These are phyloP conservation scores for Diplocarpon rosae DNA, from an alignment of 2,329 filamentous ascomycete species.

Conservation along the genomic window DNA sequence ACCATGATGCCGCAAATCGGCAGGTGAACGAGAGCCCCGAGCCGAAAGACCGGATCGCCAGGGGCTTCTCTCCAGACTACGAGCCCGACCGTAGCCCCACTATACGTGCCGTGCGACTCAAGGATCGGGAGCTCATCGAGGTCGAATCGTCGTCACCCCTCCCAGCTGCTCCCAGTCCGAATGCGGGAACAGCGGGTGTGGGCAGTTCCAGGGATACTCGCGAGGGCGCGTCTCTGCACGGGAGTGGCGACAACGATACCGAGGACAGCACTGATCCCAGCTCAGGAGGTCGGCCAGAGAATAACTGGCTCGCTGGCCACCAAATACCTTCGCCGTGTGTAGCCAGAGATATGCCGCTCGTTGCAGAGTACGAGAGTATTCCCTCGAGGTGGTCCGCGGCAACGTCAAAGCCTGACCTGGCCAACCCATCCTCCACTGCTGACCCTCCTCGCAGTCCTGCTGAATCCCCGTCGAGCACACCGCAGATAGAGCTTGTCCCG, in stretches of 20 bases:
- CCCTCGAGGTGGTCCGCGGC: conserved; percentile 20
- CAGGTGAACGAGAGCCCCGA: conserved; percentile 19
- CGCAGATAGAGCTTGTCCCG: background rate
- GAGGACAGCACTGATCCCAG: conserved; percentile 11
- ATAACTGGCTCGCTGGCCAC: background rate
- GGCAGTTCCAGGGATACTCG: conserved; percentile 20
- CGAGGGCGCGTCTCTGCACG: conserved; percentile 40
- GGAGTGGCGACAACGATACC: conserved; percentile 41
- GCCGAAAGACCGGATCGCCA: conserved; percentile 22
- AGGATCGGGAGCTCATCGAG: conserved; percentile 27
- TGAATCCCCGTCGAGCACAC: conserved; percentile 12
- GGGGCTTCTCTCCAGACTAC: conserved; percentile 66
- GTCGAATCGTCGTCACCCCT: conserved; percentile 8
- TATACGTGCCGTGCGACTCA: conserved; percentile 52
- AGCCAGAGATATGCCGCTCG: conserved; percentile 22
- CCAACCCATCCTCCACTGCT: conserved; percentile 1
- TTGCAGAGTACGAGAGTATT: conserved; percentile 22
- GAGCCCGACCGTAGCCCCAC: conserved; percentile 60
- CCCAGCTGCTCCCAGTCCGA: conserved; percentile 10
- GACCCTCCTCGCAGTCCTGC: conserved; percentile 15
- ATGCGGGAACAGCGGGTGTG: conserved; percentile 4
- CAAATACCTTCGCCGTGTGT: conserved; percentile 13
- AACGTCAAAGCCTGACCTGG: conserved; percentile 4
- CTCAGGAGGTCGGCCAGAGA: background rate
- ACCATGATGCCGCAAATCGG: conserved; percentile 11